Percentiles rank a stretch among this genome's conserved stretches.
phyloP scores from a whole-genome alignment of 202 grass and related monocot genomes.

The Miscanthus sacchariflorus region DNA sequence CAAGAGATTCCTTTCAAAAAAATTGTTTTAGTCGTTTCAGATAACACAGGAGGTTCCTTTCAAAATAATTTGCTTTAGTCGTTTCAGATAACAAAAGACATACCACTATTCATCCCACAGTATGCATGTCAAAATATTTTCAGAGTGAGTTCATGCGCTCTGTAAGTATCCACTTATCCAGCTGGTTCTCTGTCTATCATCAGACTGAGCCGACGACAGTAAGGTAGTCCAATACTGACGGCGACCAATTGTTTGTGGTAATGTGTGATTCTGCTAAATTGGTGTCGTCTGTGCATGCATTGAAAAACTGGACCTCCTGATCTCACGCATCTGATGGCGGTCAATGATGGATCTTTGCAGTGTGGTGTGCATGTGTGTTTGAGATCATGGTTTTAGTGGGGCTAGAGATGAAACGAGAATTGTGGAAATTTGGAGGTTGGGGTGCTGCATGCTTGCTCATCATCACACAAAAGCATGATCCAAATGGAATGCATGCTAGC shows the following conservation, averaged over 20 bases:
- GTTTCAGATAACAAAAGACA: not conserved
- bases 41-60: not conserved
- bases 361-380: conserved; percentile 32
- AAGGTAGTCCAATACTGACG: not conserved
- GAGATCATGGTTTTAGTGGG: conserved; percentile 53
- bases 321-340: conserved; percentile 48
- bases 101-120: not conserved
- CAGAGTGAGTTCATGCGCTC: not conserved
- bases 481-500: not conserved
- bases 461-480: conserved; percentile 32
- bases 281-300: not conserved
- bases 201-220: not conserved
- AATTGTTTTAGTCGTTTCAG: not conserved
- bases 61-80: not conserved
- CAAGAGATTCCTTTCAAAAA: not conserved
- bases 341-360: not conserved
- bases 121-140: not conserved
- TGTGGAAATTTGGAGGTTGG: conserved; percentile 13
- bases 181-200: not conserved
- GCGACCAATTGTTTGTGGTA: not conserved
- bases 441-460: conserved; percentile 37
- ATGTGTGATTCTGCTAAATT: not conserved
- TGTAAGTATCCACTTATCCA: not conserved
- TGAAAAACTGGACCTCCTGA: conserved; percentile 35
- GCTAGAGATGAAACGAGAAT: conserved; percentile 27